These are phyloP conservation scores for Fraxinus velutina DNA, from an alignment of 305 asterid genomes.

Conservation along the genomic window DNA sequence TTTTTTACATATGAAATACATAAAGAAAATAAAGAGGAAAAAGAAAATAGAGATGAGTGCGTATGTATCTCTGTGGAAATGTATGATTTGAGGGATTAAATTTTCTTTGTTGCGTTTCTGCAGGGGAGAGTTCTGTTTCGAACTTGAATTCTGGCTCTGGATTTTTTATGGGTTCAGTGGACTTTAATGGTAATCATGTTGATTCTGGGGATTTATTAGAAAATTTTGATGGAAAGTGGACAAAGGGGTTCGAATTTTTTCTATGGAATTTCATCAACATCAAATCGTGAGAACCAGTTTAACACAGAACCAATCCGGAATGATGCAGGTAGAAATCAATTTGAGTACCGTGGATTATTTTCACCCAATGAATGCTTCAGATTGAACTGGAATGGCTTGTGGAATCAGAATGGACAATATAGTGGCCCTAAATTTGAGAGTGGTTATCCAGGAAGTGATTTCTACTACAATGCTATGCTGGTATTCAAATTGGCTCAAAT, in stretches of 20 bases:
- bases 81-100: background rate
- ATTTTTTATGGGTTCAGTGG: background rate
- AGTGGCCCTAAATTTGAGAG: background rate
- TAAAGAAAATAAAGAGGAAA: background rate
- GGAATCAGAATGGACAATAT: background rate
- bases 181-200: too few relatives aligned
- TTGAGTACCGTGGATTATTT: background rate
- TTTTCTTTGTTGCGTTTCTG: background rate
- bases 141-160: background rate
- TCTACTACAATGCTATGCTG: background rate
- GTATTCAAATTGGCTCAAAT: background rate
- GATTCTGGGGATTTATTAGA: background rate
- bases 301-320: background rate
- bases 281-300: background rate
- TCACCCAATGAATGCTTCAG: background rate
- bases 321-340: background rate
- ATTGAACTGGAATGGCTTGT: background rate
- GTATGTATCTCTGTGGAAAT: background rate
- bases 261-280: background rate
- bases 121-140: background rate
- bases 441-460: background rate
- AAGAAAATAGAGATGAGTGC: background rate
- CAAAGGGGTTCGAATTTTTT: background rate
- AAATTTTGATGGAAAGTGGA: background rate
- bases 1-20: background rate